Base-by-base conservation (phyloP, 2,329 filamentous ascomycete species). In the Microdochium nivale region DNA sequence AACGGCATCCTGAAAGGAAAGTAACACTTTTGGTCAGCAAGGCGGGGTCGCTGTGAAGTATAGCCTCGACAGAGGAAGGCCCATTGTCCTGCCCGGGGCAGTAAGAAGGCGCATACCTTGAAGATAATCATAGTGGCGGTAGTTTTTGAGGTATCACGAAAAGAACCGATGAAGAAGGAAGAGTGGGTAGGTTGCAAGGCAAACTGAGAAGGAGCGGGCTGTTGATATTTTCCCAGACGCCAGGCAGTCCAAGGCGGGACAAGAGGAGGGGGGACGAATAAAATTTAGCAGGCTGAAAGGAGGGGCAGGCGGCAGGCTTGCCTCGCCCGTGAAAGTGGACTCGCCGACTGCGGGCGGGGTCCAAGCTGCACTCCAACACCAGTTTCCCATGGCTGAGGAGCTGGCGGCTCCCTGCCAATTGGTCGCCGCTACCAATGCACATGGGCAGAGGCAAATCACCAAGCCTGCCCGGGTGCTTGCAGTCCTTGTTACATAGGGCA, bases 51-150 rank as follows among this genome's bases (percentile, higher is more conserved):
- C 11, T 60, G 62, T 58, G 61, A 60, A 64, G 58, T 46, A 27
- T 32, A 48, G 19, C 59, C 21, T 53, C n/a, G 25, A 47, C 24
- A n/a, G n/a, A n/a, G n/a, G n/a, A n/a, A n/a, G 35, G 23, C 30
- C 25, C 14, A 4, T 21, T 27, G 30, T 37, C 7, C 19, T 23
- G 40, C 40, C 13, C 16, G 21, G 9, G 16, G 21, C 40, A n/a
- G n/a, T 16, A n/a, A 24, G 19, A n/a, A 49, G 46, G 5, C 40
- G 63, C 74, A 54, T 70, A 87, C 85, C 73, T 77, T 84, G 81
- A 70, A 88, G 67, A 89, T 87, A 69, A 87, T 78, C 86, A 89
- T 89, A 64, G 73, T 86, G 79, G 65, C 72, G 71, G 55, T 55
- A 33, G 47, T 35, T 50, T 47, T 52, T 44, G 52, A 57, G 54